A percentile compares a stretch with the other conserved stretches of the same genome.
These are phyloP conservation scores for Poa pratensis DNA, from an alignment of 176 grass and related monocot species.

Conservation along the genomic window DNA sequence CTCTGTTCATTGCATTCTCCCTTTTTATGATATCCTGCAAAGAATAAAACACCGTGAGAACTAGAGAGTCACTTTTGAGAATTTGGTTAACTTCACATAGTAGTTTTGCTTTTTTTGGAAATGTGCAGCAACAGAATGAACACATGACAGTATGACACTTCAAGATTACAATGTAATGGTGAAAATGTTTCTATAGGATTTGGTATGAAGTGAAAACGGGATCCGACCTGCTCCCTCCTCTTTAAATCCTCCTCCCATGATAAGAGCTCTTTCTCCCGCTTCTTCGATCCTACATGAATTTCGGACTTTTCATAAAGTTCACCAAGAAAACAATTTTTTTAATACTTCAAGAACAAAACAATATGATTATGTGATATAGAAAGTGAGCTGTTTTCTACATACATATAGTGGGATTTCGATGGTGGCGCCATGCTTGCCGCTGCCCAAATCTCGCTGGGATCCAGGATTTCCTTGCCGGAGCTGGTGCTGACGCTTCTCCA, in stretches of 20 bases:
- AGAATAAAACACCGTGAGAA: constrained; percentile 13
- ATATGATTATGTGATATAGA: neutral
- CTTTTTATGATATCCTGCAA: constrained; percentile 82
- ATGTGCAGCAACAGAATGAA: constrained; percentile 8
- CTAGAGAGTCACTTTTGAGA: neutral
- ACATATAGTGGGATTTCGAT: constrained; percentile 58
- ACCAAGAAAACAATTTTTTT: neutral
- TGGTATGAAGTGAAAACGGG: neutral
- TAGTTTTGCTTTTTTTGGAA: neutral
- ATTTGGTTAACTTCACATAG: constrained; percentile 1
- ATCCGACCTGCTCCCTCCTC: constrained; percentile 67
- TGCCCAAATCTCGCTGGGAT: constrained; percentile 45
- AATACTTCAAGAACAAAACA: neutral
- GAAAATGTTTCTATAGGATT: neutral
- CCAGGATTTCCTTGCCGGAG: constrained; percentile 42
- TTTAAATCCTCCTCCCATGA: constrained; percentile 87
- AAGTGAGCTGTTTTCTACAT: neutral
- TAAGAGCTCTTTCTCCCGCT: constrained; percentile 63
- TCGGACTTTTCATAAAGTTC: neutral
- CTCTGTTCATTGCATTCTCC: constrained; percentile 79
- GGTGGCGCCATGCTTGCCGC: constrained; percentile 53
- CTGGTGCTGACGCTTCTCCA: constrained; percentile 5
- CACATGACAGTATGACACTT: constrained; percentile 10
- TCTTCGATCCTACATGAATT: constrained; percentile 57
- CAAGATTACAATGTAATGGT: neutral